phyloP scores from a whole-genome alignment of 1,284 basidiomycete genomes.

The Rhodotorula sp. region DNA sequence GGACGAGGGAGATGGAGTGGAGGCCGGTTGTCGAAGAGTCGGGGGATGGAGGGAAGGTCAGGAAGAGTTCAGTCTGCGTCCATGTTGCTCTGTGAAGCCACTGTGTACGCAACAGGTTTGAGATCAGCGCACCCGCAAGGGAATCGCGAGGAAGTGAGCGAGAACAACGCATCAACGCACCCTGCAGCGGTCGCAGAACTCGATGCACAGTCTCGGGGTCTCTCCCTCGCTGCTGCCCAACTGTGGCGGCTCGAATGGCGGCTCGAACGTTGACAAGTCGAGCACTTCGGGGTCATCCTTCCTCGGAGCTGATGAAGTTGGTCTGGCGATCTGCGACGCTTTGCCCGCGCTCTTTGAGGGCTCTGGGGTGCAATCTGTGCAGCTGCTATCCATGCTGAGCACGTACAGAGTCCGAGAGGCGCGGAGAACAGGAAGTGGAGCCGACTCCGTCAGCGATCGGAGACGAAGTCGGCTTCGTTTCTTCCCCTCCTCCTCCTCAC shows the following conservation, averaged over 20 bases:
- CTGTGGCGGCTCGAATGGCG: constrained; percentile 30
- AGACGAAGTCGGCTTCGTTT: not conserved
- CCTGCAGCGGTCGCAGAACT: constrained; percentile 80
- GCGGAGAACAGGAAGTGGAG: not conserved
- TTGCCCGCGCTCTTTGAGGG: not conserved
- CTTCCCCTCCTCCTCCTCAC: not conserved
- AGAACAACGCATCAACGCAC: constrained; percentile 7
- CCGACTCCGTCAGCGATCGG: not conserved
- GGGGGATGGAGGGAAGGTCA: constrained; percentile 70
- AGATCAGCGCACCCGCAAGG: not conserved
- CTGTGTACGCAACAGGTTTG: constrained; percentile 22
- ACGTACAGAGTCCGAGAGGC: too few relatives aligned
- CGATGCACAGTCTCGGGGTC: constrained; percentile 57
- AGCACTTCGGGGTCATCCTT: constrained; percentile 9
- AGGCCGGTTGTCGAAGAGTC: constrained; percentile 55
- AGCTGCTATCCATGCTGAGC: not conserved
- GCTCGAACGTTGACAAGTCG: constrained; percentile 24
- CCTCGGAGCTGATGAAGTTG: not conserved
- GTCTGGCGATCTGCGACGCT: not conserved
- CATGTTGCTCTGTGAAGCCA: constrained; percentile 81
- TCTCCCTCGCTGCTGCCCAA: constrained; percentile 6
- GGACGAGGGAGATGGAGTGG: constrained; percentile 66
- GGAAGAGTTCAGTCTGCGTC: constrained; percentile 81
- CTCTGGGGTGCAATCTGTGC: not conserved
- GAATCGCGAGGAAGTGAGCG: not conserved